Evolutionary conservation across 2,329 filamentous ascomycete species (phyloP).

Genomic region (Epichloe typhina): DNA sequence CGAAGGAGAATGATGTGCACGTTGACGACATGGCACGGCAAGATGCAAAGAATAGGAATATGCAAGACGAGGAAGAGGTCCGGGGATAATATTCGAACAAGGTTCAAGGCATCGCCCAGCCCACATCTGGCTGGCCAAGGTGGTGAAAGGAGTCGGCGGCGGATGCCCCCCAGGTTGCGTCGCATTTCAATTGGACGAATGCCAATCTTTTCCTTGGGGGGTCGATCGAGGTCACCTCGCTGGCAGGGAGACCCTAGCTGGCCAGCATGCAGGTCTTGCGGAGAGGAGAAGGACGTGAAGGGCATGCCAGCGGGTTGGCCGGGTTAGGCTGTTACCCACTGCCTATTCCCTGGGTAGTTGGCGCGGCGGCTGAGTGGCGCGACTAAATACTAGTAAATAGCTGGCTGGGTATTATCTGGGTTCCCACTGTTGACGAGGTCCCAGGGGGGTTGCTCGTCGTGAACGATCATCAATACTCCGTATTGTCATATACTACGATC

Average conservation of each 20-base stretch:
- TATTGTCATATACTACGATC: no score
- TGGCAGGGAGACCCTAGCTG: slow-evolving; percentile 2
- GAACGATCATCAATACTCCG: not conserved
- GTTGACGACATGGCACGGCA: not conserved
- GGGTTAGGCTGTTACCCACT: not conserved
- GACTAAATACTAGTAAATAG: no score
- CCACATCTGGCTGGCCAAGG: not conserved
- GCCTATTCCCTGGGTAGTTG: no score
- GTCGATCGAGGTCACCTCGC: not conserved
- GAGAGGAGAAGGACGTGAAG: not conserved
- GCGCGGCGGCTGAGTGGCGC: no score
- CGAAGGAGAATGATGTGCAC: not conserved
- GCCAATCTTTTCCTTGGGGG: not conserved
- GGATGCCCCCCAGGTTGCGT: not conserved
- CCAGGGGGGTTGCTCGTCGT: not conserved
- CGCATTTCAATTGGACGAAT: slow-evolving; percentile 1
- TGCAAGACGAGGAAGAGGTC: not conserved
- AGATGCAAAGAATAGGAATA: not conserved
- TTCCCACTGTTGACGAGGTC: not conserved
- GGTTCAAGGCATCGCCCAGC: not conserved
- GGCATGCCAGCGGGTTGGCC: slow-evolving; percentile 8
- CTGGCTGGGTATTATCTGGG: not conserved
- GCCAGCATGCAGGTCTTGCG: not conserved
- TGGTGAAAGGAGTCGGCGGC: not conserved
- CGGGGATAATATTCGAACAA: not conserved